Evolutionary conservation across 345 rosid genomes (phyloP).

Genomic region (Eucalyptus leucophloia): DNA sequence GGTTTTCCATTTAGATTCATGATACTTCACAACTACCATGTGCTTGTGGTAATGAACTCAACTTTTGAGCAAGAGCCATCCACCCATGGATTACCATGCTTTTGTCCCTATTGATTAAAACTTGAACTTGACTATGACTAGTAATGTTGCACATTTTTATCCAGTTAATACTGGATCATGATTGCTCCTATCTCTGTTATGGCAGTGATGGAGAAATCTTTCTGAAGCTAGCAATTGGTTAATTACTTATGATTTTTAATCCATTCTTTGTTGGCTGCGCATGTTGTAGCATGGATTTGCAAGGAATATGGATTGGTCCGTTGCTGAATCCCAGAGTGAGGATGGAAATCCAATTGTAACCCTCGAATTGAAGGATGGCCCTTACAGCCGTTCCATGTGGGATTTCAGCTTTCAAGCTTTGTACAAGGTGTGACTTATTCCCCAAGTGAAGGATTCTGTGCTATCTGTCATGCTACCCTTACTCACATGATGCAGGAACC

Average conservation of each 20-base stretch:
- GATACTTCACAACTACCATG: background rate
- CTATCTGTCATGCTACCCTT: background rate
- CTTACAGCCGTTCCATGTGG: constrained; percentile 92
- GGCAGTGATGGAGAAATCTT: background rate
- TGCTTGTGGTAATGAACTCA: background rate
- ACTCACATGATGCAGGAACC: background rate
- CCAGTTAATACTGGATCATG: background rate
- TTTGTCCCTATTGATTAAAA: background rate
- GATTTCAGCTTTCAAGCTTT: constrained; percentile 78
- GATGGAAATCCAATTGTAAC: constrained; percentile 60
- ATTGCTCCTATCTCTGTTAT: background rate
- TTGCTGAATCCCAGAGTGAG: constrained; percentile 42
- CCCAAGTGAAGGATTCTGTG: background rate
- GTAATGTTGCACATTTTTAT: background rate
- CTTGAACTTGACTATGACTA: background rate
- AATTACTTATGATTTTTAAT: background rate
- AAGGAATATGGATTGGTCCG: constrained; percentile 92
- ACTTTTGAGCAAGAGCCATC: background rate
- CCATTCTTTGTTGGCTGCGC: background rate
- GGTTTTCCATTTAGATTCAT: background rate
- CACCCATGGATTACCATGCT: background rate
- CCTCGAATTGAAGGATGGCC: constrained; percentile 73
- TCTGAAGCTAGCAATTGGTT: background rate
- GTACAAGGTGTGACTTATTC: constrained; percentile 38
- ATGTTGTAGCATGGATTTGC: constrained; percentile 81